These are phyloP conservation scores for Neostapfia colusana DNA, from an alignment of 176 grass and related monocot species.

Conservation along the genomic window DNA sequence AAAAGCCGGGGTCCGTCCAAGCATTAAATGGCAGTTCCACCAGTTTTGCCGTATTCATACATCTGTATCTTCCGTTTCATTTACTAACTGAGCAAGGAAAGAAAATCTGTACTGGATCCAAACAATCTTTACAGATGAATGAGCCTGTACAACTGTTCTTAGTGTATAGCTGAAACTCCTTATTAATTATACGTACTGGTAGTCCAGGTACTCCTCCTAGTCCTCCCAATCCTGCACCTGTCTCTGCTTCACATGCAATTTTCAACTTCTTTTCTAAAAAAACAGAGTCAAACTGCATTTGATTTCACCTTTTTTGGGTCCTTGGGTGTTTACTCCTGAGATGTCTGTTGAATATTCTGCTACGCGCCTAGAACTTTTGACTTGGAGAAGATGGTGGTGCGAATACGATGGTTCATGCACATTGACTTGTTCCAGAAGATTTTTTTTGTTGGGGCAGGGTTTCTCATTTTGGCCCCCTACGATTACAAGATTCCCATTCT, in stretches of 20 bases:
- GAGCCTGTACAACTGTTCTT: neutral
- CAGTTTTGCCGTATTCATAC: neutral
- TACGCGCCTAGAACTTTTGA: neutral
- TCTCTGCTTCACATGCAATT: neutral
- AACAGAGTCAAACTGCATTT: constrained; percentile 6
- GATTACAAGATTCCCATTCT: neutral
- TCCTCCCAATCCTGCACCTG: neutral
- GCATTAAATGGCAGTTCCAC: constrained; percentile 39
- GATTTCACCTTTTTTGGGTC: neutral
- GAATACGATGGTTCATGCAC: constrained; percentile 32
- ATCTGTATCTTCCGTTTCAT: constrained; percentile 12
- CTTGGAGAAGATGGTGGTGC: neutral
- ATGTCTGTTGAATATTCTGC: neutral
- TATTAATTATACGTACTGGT: neutral
- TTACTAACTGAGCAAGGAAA: constrained; percentile 2
- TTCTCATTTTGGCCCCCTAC: neutral
- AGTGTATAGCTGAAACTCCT: neutral
- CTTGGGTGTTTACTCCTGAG: constrained; percentile 8
- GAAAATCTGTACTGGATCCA: constrained; percentile 17
- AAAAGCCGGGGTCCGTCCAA: constrained; percentile 46
- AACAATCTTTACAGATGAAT: constrained; percentile 14
- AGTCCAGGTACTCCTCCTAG: constrained; percentile 3
- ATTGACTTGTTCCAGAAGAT: constrained; percentile 46
- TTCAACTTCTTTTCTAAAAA: neutral
- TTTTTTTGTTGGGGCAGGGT: constrained; percentile 22